Conservation (phyloP, 495 filamentous ascomycete species). For the Aspergillus wentii region DNA sequence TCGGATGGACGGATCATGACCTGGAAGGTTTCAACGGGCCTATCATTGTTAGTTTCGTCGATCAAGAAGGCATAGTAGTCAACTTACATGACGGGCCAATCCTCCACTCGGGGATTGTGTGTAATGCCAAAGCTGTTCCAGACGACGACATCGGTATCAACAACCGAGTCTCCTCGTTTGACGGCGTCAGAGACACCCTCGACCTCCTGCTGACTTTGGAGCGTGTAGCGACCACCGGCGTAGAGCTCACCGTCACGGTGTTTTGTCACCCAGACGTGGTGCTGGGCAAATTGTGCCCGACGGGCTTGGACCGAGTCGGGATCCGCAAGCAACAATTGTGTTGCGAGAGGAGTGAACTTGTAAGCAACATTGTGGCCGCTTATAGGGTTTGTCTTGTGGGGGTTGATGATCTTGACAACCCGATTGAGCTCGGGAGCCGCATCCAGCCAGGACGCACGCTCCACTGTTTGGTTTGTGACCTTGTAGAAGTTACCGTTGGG, state of each 20-base stretch:
- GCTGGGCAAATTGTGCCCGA: constrained; percentile 82
- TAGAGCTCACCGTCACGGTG: constrained; percentile 78
- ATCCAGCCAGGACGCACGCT: constrained; percentile 63
- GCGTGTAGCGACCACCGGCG: constrained; percentile 81
- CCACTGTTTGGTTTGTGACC: constrained; percentile 54
- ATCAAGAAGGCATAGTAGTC: constrained; percentile 1
- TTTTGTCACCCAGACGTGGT: constrained; percentile 78
- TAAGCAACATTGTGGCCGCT: constrained; percentile 76
- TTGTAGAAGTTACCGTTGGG: constrained; percentile 80
- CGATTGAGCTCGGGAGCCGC: constrained; percentile 62
- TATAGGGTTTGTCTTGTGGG: constrained; percentile 60
- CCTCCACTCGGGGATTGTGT: constrained; percentile 58
- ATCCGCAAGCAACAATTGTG: constrained; percentile 78
- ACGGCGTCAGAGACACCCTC: constrained; percentile 57
- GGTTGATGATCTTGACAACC: constrained; percentile 78
- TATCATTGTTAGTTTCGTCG: constrained; percentile 9
- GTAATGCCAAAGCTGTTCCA: constrained; percentile 59
- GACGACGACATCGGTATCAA: constrained; percentile 43
- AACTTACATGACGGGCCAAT: constrained; percentile 64
- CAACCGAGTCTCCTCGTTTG: constrained; percentile 48
- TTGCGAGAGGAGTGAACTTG: constrained; percentile 70
- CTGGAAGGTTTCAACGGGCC: constrained; percentile 55
- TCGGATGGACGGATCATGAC: constrained; percentile 66
- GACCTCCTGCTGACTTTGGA: constrained; percentile 60
- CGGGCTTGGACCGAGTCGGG: constrained; percentile 65